phyloP scores from a whole-genome alignment of 2,329 filamentous ascomycete species.

The Byssochlamys sp. region DNA sequence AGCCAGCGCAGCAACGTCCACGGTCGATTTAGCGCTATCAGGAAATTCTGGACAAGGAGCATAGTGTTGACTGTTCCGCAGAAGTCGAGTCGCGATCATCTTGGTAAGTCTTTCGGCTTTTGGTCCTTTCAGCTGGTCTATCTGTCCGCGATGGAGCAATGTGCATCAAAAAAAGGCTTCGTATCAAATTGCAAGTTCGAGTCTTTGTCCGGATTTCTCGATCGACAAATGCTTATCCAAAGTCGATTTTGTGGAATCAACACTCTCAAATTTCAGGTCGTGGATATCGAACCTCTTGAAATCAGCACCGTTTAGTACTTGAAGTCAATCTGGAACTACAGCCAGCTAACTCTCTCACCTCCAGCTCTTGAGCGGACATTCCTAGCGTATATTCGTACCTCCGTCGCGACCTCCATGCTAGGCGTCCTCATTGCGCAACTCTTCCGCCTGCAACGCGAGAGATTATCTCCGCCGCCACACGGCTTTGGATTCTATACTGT shows the following conservation, averaged over 20 bases:
- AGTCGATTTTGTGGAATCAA: too few species aligned
- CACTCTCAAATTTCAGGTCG: too few species aligned
- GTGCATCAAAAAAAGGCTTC: background rate
- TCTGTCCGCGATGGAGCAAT: background rate
- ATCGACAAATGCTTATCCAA: too few species aligned
- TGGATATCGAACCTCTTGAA: too few species aligned
- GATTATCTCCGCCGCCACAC: conserved; percentile 27
- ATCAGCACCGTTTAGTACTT: background rate
- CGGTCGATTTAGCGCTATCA: conserved; percentile 57
- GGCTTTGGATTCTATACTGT: conserved; percentile 51
- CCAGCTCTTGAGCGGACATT: conserved; percentile 66
- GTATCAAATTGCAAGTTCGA: too few species aligned
- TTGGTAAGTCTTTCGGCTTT: conserved; percentile 19
- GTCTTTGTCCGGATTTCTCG: too few species aligned
- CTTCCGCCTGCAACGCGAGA: conserved; percentile 46
- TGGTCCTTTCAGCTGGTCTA: background rate
- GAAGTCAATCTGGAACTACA: background rate
- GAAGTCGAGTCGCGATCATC: conserved; percentile 34
- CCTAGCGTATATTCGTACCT: conserved; percentile 63
- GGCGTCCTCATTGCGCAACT: conserved; percentile 59
- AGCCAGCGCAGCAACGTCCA: conserved; percentile 7
- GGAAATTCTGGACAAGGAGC: conserved; percentile 69
- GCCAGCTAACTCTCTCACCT: background rate
- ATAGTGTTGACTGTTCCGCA: conserved; percentile 30
- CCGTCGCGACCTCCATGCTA: conserved; percentile 56